A percentile compares a stretch with the other conserved stretches of the same genome.
Evolutionary conservation across 371 early-diverging fungal species (phyloP).

Genomic region (Mucor circinelloides): DNA sequence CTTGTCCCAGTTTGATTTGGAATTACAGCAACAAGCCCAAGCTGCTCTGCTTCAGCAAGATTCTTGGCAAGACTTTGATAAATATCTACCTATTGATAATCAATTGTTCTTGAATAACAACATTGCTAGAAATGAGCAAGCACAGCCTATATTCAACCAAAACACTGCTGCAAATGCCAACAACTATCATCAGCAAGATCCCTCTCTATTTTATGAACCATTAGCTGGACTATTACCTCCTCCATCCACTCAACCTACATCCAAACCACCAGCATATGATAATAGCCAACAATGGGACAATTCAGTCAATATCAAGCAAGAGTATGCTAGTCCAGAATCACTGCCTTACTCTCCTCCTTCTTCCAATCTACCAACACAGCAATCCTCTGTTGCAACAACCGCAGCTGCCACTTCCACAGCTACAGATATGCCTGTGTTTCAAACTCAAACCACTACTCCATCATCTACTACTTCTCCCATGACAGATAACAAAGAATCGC

Average conservation of each 20-base stretch:
- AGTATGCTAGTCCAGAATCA: constrained; percentile 29
- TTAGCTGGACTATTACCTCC: constrained; percentile 14
- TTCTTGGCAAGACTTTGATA: constrained; percentile 45
- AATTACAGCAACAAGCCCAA: constrained; percentile 50
- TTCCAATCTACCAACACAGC: background rate
- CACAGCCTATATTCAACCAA: constrained; percentile 22
- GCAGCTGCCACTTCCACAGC: background rate
- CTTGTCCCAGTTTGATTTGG: constrained; percentile 43
- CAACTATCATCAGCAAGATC: constrained; percentile 5
- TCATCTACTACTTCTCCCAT: background rate
- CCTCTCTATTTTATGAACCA: constrained; percentile 24
- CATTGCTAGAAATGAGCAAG: constrained; percentile 9
- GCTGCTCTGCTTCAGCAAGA: constrained; percentile 36
- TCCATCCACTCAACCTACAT: constrained; percentile 13
- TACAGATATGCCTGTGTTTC: constrained; percentile 1
- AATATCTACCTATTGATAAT: constrained; percentile 36
- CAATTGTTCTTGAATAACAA: constrained; percentile 6
- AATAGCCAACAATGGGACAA: background rate
- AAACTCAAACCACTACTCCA: background rate
- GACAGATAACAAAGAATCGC: background rate
- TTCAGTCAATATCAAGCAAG: constrained; percentile 16
- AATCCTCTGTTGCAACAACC: background rate
- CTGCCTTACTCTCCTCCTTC: constrained; percentile 25
- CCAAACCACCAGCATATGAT: background rate
- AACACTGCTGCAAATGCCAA: background rate